Conservation (phyloP, 2,329 filamentous ascomycete species). For the Fusarium sp. region DNA sequence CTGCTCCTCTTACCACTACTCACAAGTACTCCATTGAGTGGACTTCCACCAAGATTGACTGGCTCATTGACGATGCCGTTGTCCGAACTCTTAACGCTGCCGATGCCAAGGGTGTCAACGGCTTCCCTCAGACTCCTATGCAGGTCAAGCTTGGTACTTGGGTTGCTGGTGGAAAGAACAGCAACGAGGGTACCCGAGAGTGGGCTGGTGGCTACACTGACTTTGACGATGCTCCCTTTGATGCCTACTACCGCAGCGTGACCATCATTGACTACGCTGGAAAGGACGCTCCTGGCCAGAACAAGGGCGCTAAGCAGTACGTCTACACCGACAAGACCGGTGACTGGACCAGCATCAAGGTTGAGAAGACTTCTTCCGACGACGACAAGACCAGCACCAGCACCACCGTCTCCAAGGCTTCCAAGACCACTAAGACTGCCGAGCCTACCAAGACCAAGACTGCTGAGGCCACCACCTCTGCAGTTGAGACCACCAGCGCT, state of each 20-base stretch:
- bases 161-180: slow-evolving; percentile 66
- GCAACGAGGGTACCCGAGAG: slow-evolving; percentile 74
- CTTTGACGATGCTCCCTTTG: slow-evolving; percentile 62
- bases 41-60: slow-evolving; percentile 70
- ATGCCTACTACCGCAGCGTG: slow-evolving; percentile 66
- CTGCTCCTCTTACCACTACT: slow-evolving; percentile 62
- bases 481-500: slow-evolving; percentile 18
- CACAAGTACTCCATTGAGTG: slow-evolving; percentile 77
- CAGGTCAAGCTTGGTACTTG: slow-evolving; percentile 75
- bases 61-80: slow-evolving; percentile 69
- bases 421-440: slow-evolving; percentile 30
- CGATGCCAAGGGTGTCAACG: slow-evolving; percentile 65
- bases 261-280: slow-evolving; percentile 65
- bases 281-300: slow-evolving; percentile 50
- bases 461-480: slow-evolving; percentile 11
- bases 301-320: slow-evolving; percentile 59
- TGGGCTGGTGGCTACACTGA: slow-evolving; percentile 73
- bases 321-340: slow-evolving; percentile 60
- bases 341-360: slow-evolving; percentile 61
- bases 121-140: slow-evolving; percentile 79
- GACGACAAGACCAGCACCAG: slow-evolving; percentile 34
- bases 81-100: slow-evolving; percentile 70
- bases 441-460: slow-evolving; percentile 28
- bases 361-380: slow-evolving; percentile 52
- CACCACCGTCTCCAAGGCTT: slow-evolving; percentile 18